Evolutionary conservation across 371 early-diverging fungal genomes (phyloP), one percentile per base, ranked within the genome.

Genomic region (Amoeboaphelidium occidentale): DNA sequence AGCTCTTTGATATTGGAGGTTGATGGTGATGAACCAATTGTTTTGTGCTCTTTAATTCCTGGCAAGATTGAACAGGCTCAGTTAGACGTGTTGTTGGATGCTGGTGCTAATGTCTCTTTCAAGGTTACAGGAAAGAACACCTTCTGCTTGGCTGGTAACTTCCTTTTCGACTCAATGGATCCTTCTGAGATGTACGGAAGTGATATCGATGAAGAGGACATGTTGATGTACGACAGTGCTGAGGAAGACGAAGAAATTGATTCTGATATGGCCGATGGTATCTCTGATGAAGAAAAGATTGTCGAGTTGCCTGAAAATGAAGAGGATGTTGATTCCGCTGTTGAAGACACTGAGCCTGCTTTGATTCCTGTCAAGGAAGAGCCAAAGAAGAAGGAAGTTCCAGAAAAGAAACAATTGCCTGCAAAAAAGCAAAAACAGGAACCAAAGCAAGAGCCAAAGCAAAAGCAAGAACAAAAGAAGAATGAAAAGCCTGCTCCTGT

Each of bases 231-330:
- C 0, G 49, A 45, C 23, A 43, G 48, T 3, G 48, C 41, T 44
- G 57, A 51, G 2, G 52, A 53, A 41, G 57, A 43, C 17, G 49
- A 48, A 27, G 46, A 32, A 28, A 42, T 28, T 21, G 45, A 42
- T 2, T n/a, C n/a, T 1, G 25, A 26, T 12, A 23, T 10, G 10
- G 49, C 26, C 3, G 27, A 46, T 10, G 27, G 25, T 10, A 20
- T 14, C 10, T 25, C 23, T 26, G 55, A 53, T 39, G 24, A 32
- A 26, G 43, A 48, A 2, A 27, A 2, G 1, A 25, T 27, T 2
- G 32, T 28, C 39, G 54, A 47, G 42, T 45, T 4, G 47, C 12
- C 46, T 39, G 42, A 49, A 27, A 43, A 42, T 20, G 55, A 48
- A 21, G 56, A 56, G 14, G 55, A 39, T 3, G 47, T 44, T 44